phyloP scores from a whole-genome alignment of 2,329 filamentous ascomycete species.

The Aulographum hederae region DNA sequence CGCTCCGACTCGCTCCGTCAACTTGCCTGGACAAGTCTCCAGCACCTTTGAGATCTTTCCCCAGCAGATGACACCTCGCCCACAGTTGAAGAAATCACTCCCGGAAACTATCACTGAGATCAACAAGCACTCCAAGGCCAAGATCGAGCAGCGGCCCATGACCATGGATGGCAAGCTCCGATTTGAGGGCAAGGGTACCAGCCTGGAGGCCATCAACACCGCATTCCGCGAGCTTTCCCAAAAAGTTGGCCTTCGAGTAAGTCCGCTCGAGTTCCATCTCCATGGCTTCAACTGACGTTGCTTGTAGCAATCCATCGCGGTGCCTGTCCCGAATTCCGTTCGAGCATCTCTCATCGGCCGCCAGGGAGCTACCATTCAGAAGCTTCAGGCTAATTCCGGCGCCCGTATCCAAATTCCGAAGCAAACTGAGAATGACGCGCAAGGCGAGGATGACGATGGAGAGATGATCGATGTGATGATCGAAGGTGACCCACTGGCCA shows the following conservation, averaged over 20 bases:
- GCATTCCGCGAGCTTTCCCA: slow-evolving; percentile 78
- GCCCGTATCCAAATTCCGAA: slow-evolving; percentile 82
- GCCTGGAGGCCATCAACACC: too few relatives aligned
- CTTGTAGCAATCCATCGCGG: slow-evolving; percentile 44
- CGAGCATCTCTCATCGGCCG: slow-evolving; percentile 87
- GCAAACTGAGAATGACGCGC: slow-evolving; percentile 41
- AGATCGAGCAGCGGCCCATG: slow-evolving; percentile 58
- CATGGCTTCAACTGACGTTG: neutral
- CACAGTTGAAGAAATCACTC: slow-evolving; percentile 68
- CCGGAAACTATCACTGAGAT: slow-evolving; percentile 77
- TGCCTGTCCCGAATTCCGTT: slow-evolving; percentile 67
- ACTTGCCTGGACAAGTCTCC: slow-evolving; percentile 65
- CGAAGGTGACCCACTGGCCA: slow-evolving; percentile 80
- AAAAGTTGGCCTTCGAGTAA: slow-evolving; percentile 71
- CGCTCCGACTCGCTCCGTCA: slow-evolving; percentile 36
- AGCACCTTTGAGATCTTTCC: slow-evolving; percentile 59
- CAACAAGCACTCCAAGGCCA: slow-evolving; percentile 79
- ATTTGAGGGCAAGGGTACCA: slow-evolving; percentile 56
- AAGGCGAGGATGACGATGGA: slow-evolving; percentile 52
- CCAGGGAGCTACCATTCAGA: slow-evolving; percentile 75
- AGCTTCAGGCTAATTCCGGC: slow-evolving; percentile 74
- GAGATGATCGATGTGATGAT: slow-evolving; percentile 69
- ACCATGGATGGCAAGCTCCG: slow-evolving; percentile 48
- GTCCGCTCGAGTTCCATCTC: slow-evolving; percentile 8
- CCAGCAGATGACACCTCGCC: slow-evolving; percentile 56